Conservation (phyloP, 306 rosid species). For the Vicia villosa region DNA sequence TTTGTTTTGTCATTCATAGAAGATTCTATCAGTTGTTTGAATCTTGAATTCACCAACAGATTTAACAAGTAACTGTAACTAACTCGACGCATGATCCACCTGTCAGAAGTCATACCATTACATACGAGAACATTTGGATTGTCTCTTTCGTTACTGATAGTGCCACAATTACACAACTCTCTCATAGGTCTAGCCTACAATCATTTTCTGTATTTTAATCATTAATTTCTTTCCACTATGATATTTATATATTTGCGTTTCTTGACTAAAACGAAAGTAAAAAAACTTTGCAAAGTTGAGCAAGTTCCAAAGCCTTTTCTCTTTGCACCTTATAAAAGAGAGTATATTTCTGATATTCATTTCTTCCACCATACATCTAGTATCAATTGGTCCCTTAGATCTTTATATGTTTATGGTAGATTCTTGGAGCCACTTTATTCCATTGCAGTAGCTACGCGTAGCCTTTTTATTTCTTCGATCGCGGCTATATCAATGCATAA, state of each 20-base stretch:
- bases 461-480: conserved; percentile 39
- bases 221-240: conserved; percentile 35
- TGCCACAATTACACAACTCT: conserved; percentile 52
- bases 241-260: conserved; percentile 13
- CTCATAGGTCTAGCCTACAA: conserved; percentile 35
- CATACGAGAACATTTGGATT: conserved; percentile 13
- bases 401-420: conserved; percentile 46
- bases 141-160: conserved; percentile 23
- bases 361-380: conserved; percentile 46
- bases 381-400: conserved; percentile 57
- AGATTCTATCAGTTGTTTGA: neutral
- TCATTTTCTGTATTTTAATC: conserved; percentile 39
- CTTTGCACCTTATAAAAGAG: conserved; percentile 48
- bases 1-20: too few species aligned
- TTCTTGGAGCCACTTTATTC: conserved; percentile 72
- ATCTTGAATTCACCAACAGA: neutral
- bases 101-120: conserved; percentile 3
- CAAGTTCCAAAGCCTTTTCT: conserved; percentile 36
- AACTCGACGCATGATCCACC: conserved; percentile 21
- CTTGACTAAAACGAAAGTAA: conserved; percentile 33
- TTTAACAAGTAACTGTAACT: neutral
- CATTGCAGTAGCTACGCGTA: conserved; percentile 28
- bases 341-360: conserved; percentile 37
- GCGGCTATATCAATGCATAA: conserved; percentile 37
- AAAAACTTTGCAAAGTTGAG: conserved; percentile 27